Percentiles rank a stretch among this genome's conserved stretches.
These are phyloP conservation scores for Sarocladium kiliense DNA, from an alignment of 2,329 filamentous ascomycete species.

Conservation along the genomic window DNA sequence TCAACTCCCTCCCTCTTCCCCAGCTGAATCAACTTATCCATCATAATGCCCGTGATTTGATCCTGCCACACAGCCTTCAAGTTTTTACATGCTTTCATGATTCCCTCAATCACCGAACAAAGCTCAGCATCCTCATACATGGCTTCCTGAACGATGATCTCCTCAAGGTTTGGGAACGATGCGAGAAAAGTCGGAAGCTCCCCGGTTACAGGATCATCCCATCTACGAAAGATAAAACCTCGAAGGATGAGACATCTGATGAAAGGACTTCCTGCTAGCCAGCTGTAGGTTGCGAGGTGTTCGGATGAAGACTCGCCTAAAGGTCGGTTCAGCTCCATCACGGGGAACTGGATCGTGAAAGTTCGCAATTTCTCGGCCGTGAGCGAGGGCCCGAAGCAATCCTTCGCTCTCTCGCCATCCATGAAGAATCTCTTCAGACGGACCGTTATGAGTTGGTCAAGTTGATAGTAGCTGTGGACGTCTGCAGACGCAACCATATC, in stretches of 20 bases:
- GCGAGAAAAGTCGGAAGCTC: constrained; percentile 29
- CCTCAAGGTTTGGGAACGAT: constrained; percentile 31
- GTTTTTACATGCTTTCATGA: constrained; percentile 23
- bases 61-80: constrained; percentile 28
- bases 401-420: constrained; percentile 18
- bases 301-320: constrained; percentile 20
- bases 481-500: not conserved
- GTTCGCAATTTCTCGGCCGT: constrained; percentile 23
- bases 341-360: constrained; percentile 31
- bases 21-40: constrained; percentile 24
- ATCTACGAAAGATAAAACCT: constrained; percentile 25
- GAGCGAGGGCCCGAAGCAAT: constrained; percentile 21
- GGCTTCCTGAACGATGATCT: constrained; percentile 23
- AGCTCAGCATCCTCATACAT: constrained; percentile 24
- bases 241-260: constrained; percentile 29
- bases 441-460: constrained; percentile 19
- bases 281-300: constrained; percentile 26
- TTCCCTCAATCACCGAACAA: constrained; percentile 21
- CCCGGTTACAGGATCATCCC: not conserved
- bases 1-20: constrained; percentile 20
- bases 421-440: constrained; percentile 21
- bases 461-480: not conserved
- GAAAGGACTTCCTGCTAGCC: constrained; percentile 28
- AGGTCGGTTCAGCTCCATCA: constrained; percentile 16
- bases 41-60: constrained; percentile 21